Evolutionary conservation across 805 yeast species (phyloP).

Genomic region (Lipomyces kockii): DNA sequence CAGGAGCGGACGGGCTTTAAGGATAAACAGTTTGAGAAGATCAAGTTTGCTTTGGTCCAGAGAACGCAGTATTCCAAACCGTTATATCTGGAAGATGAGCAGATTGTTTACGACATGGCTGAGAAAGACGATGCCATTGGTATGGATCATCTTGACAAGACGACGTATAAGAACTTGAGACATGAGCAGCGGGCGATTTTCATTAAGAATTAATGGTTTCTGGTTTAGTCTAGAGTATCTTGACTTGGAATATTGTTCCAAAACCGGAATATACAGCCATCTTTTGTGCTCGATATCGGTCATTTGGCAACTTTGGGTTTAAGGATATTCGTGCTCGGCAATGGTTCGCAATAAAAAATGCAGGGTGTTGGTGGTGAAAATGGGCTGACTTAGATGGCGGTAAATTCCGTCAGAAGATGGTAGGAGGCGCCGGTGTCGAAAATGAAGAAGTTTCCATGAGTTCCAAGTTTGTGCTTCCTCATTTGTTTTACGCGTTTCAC

Average conservation of each 20-base stretch:
- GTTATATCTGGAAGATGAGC: conserved; percentile 53
- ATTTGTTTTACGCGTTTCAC: neutral
- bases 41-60: conserved; percentile 65
- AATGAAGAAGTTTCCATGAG: neutral
- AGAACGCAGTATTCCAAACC: conserved; percentile 42
- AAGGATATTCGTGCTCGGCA: neutral
- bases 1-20: conserved; percentile 75
- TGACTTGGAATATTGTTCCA: conserved; percentile 49
- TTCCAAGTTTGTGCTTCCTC: neutral
- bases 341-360: neutral
- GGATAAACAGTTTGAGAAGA: conserved; percentile 69
- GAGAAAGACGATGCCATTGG: conserved; percentile 63
- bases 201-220: conserved; percentile 49
- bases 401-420: neutral
- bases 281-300: neutral
- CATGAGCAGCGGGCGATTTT: conserved; percentile 62
- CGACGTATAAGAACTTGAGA: conserved; percentile 57
- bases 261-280: conserved; percentile 47
- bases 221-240: neutral
- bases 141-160: conserved; percentile 85
- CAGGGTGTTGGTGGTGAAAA: neutral
- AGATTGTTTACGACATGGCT: conserved; percentile 59
- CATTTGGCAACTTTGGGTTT: neutral
- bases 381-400: neutral
- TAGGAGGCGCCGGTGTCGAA: neutral